These are phyloP conservation scores for Podospora tetraspora DNA, from an alignment of 495 filamentous ascomycete species.

Conservation along the genomic window DNA sequence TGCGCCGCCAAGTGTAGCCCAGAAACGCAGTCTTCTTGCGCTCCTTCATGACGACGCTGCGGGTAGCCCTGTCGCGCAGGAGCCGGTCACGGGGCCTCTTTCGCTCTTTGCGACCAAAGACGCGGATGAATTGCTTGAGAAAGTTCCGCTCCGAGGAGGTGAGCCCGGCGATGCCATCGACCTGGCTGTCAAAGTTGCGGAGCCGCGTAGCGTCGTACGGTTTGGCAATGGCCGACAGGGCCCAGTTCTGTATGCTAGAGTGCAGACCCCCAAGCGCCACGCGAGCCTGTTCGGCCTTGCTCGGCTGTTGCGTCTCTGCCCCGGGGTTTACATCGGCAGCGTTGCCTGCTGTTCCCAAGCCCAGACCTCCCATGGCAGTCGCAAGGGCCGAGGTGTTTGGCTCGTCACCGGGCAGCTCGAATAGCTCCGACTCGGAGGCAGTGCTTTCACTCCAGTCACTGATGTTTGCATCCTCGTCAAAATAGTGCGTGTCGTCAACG, in stretches of 20 bases:
- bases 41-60: constrained; percentile 63
- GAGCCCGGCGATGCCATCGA: constrained; percentile 31
- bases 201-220: constrained; percentile 42
- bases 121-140: constrained; percentile 19
- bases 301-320: not conserved
- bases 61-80: constrained; percentile 62
- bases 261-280: constrained; percentile 32
- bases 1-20: constrained; percentile 76
- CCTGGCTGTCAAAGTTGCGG: constrained; percentile 41
- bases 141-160: constrained; percentile 11
- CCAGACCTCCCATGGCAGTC: not conserved
- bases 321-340: not conserved
- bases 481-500: constrained; percentile 82
- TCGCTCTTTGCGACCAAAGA: constrained; percentile 18
- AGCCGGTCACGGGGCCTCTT: constrained; percentile 75
- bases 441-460: constrained; percentile 48
- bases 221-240: constrained; percentile 35
- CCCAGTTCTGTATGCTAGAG: constrained; percentile 35
- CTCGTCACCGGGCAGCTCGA: not conserved
- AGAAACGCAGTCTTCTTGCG: constrained; percentile 76
- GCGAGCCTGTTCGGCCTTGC: constrained; percentile 16
- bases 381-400: not conserved
- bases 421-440: constrained; percentile 33
- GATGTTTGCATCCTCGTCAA: constrained; percentile 72
- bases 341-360: not conserved